These are phyloP conservation scores for Fusarium buharicum DNA, from an alignment of 2,329 filamentous ascomycete species.

Conservation along the genomic window DNA sequence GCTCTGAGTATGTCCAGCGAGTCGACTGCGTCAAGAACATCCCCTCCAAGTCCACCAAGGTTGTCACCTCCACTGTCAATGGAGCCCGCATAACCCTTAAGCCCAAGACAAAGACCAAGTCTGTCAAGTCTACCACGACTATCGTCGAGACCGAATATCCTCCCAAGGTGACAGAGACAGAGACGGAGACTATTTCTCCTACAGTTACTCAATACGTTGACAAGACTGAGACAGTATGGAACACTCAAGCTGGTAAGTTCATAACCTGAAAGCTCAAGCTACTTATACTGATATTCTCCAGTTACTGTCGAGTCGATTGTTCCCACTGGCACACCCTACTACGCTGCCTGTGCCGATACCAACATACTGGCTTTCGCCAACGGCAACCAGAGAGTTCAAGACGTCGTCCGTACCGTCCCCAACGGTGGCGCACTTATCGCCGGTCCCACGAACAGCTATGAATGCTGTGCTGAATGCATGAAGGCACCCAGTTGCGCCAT, in stretches of 20 bases:
- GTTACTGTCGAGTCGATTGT: not conserved
- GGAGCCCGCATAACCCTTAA: not conserved
- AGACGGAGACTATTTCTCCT: not conserved
- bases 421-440: fast-evolving
- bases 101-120: not conserved
- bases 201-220: not conserved
- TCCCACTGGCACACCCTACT: not conserved
- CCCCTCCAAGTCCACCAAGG: not conserved
- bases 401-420: too few species aligned
- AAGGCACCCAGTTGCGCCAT: not conserved
- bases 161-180: not conserved
- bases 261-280: fast-evolving
- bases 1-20: not conserved
- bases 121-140: not conserved
- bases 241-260: not conserved
- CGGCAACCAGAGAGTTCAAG: not conserved
- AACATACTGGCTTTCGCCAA: constrained; percentile 1
- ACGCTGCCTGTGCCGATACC: too few species aligned
- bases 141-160: not conserved
- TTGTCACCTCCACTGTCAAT: not conserved
- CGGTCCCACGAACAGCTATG: not conserved
- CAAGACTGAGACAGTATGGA: not conserved
- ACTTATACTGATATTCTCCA: fast-evolving
- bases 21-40: constrained; percentile 9
- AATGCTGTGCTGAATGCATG: not conserved